Percentiles rank a stretch among this genome's conserved stretches.
Conservation (phyloP, 2,329 filamentous ascomycete genomes). For the Exophiala lecanii-corni region DNA sequence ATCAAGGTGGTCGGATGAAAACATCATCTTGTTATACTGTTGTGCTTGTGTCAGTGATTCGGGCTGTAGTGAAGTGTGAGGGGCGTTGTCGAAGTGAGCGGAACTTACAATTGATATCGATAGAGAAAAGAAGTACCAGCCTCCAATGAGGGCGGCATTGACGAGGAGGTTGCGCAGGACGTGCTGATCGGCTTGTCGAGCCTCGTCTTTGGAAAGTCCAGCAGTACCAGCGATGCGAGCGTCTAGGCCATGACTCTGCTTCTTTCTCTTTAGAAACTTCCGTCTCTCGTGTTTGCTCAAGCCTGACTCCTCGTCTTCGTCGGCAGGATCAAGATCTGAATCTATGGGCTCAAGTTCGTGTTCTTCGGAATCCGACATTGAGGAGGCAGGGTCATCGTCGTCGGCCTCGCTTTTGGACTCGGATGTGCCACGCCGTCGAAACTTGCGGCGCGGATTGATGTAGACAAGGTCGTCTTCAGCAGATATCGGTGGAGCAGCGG, state of each 20-base stretch:
- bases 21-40: conserved; percentile 99
- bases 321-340: conserved; percentile 71
- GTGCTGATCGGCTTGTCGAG: conserved; percentile 68
- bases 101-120: conserved; percentile 78
- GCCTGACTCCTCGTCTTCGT: conserved; percentile 87
- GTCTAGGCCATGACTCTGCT: conserved; percentile 64
- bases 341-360: conserved; percentile 56
- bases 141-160: conserved; percentile 73
- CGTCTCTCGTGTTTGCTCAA: conserved; percentile 69
- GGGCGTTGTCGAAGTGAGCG: not conserved
- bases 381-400: conserved; percentile 31
- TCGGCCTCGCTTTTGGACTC: conserved; percentile 19
- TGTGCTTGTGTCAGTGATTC: conserved; percentile 12
- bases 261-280: conserved; percentile 62
- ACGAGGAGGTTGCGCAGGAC: conserved; percentile 65
- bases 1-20: conserved; percentile 71
- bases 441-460: conserved; percentile 27
- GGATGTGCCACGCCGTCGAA: conserved; percentile 23
- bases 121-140: conserved; percentile 92
- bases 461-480: conserved; percentile 12
- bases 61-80: conserved; percentile 5
- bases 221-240: conserved; percentile 59
- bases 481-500: conserved; percentile 6
- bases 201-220: conserved; percentile 59
- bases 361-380: conserved; percentile 47